Evolutionary conservation across 257 asterid species (phyloP).

Genomic region (Linderniella brevidens): DNA sequence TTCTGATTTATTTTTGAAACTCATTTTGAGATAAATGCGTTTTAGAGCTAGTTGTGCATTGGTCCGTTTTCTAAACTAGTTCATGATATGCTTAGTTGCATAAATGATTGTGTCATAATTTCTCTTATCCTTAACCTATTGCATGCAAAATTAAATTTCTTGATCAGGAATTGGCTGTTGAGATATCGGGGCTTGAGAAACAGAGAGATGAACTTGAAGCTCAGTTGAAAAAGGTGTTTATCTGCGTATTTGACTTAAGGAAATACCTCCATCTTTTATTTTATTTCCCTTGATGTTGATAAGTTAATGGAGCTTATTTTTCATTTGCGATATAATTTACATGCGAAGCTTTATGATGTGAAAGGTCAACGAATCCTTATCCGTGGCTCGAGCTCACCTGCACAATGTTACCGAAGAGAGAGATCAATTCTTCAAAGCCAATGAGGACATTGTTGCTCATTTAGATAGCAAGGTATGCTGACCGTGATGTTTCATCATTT

Average conservation of each 20-base stretch:
- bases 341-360: constrained; percentile 8
- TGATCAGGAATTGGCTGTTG: constrained; percentile 51
- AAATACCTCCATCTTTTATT: no score
- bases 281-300: no score
- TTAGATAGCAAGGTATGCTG: constrained; percentile 59
- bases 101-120: neutral
- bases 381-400: constrained; percentile 73
- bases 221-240: constrained; percentile 48
- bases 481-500: neutral
- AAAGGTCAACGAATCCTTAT: constrained; percentile 74
- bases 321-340: neutral
- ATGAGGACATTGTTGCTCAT: constrained; percentile 86
- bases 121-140: constrained; percentile 9
- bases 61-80: no score
- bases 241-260: neutral
- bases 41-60: no score
- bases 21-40: no score
- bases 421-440: constrained; percentile 94
- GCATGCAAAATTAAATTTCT: constrained; percentile 14
- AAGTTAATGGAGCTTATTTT: no score
- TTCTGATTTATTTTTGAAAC: no score
- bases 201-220: constrained; percentile 61
- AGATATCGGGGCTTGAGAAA: constrained; percentile 44
- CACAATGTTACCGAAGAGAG: constrained; percentile 79
- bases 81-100: no score